Evolutionary conservation across 257 asterid species (phyloP).

Genomic region (Nicotiana attenuata): DNA sequence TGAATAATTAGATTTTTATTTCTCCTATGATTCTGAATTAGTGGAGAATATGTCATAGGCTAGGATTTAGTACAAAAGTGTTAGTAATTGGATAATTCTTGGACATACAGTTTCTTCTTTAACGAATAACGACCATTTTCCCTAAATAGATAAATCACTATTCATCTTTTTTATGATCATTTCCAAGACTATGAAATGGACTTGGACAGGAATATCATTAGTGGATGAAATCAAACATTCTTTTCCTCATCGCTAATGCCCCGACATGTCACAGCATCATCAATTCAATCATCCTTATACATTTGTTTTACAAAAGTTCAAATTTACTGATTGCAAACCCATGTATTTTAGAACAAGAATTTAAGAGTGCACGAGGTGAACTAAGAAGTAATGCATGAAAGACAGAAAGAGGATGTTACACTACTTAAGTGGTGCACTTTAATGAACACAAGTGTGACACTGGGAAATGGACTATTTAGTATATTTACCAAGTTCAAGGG

Average conservation of each 20-base stretch:
- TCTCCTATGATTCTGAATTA: background rate
- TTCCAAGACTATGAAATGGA: too few relatives aligned
- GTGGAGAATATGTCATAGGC: conserved; percentile 3
- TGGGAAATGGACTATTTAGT: background rate
- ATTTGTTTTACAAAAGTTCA: background rate
- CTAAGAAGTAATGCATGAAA: background rate
- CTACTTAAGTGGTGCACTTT: background rate
- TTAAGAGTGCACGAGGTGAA: background rate
- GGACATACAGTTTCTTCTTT: background rate
- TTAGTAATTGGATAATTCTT: too few relatives aligned
- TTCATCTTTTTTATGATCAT: too few relatives aligned
- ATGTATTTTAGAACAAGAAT: background rate
- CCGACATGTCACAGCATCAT: background rate
- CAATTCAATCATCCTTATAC: background rate
- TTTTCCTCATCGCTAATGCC: background rate
- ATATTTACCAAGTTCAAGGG: background rate
- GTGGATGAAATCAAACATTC: background rate
- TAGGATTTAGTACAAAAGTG: too few relatives aligned
- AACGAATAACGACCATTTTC: conserved; percentile 4
- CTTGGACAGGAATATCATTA: background rate
- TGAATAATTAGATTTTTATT: background rate
- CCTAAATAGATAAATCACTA: background rate
- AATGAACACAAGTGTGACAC: background rate
- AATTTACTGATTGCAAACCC: background rate
- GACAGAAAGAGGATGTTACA: background rate